Conservation (phyloP, 179 eudicot genomes). For the Pouteria campechiana region DNA sequence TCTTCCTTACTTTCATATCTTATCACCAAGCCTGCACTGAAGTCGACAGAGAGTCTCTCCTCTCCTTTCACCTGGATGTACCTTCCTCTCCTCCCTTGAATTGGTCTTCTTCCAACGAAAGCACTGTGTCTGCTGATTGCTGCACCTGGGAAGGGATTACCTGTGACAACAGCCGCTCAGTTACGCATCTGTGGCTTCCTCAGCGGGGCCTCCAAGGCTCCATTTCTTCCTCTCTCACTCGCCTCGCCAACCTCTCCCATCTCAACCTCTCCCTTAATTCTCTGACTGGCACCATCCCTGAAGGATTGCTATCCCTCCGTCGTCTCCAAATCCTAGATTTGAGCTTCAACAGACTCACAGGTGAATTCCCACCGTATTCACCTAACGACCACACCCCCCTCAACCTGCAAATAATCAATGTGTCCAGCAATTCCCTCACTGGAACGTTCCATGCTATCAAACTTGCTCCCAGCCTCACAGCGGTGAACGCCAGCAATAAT, state of each 20-base stretch:
- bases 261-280: slow-evolving; percentile 58
- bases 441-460: slow-evolving; percentile 38
- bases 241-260: slow-evolving; percentile 39
- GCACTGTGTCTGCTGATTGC: slow-evolving; percentile 42
- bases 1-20: no score
- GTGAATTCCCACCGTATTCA: slow-evolving; percentile 21
- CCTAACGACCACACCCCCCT: slow-evolving; percentile 20
- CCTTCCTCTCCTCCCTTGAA: slow-evolving; percentile 26
- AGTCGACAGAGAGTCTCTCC: slow-evolving; percentile 37
- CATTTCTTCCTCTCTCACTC: slow-evolving; percentile 30
- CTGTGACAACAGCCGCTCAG: slow-evolving; percentile 23
- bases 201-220: slow-evolving; percentile 35
- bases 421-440: slow-evolving; percentile 56
- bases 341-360: slow-evolving; percentile 52
- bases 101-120: slow-evolving; percentile 55
- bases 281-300: slow-evolving; percentile 57
- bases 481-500: slow-evolving; percentile 58
- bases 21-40: slow-evolving; percentile 43
- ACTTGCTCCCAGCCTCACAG: slow-evolving; percentile 36
- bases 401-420: slow-evolving; percentile 26
- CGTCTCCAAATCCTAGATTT: slow-evolving; percentile 46
- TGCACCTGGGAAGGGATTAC: slow-evolving; percentile 73
- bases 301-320: slow-evolving; percentile 35
- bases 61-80: slow-evolving; percentile 18
- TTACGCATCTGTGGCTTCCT: slow-evolving; percentile 33